Evolutionary conservation across 2,329 filamentous ascomycete species (phyloP), one percentile per base, ranked within the genome.

Genomic region (Rhinocladiella mackenziei): DNA sequence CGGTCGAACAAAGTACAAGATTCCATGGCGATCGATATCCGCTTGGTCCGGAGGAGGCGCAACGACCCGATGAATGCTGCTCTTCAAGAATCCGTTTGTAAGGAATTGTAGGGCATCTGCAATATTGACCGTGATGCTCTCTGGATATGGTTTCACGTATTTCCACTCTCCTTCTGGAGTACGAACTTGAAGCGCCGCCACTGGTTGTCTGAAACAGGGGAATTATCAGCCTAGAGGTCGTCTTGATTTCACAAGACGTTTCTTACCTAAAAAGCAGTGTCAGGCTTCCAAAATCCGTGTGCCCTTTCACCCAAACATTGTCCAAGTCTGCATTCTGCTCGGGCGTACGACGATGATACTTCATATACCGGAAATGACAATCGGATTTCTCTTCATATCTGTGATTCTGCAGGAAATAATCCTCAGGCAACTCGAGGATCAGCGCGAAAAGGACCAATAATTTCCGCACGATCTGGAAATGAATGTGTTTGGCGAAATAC

Each of bases 321-420:
- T 70, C 66, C 1, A 65, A 62, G 29, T 62, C 63, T 9, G 64
- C 67, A 41, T 71, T 72, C 40, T 75, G 69, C 23, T 75, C 69
- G 0, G 63, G 59, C 0, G 66, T 68, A 23, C 75, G 72, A 1
- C 69, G 67, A 11, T 67, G 65, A 50, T 78, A 80, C 30, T 72
- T 69, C 76, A 81, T 80, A 58, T 80, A 81, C 2, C 80, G 70
- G 22, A 80, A 67, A 41, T 80, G 76, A 19, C 77, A 76, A 50
- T 80, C 76, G 14, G 72, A 71, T 29, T 73, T 70, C 13, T 72
- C 68, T 2, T 78, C 70, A 61, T 80, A 83, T 7, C 65, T 67
- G 60, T 83, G 79, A 1, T 74, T 64, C 13, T 71, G 64, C 50
- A 75, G 66, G 25, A 82, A 65, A 43, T 72, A 68, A 5, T 81